Percentiles rank a stretch among this genome's conserved stretches.
Evolutionary conservation across 2,329 filamentous ascomycete species (phyloP).

Genomic region (Lasiodiplodia theobromae): DNA sequence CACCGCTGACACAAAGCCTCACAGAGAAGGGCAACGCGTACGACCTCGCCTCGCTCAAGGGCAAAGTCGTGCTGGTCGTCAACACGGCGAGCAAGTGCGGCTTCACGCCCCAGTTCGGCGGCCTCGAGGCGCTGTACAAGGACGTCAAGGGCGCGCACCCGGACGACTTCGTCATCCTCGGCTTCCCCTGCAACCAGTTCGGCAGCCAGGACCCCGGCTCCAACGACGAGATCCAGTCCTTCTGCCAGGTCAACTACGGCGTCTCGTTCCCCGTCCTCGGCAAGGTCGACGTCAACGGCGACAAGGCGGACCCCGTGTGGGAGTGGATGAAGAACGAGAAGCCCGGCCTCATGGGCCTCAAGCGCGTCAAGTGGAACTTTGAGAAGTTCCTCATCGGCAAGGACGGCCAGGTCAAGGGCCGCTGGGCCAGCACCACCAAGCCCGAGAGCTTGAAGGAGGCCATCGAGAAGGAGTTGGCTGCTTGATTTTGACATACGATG

Average conservation of each 20-base stretch:
- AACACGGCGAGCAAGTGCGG: constrained; percentile 99
- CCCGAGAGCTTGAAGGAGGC: constrained; percentile 79
- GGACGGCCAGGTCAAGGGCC: constrained; percentile 82
- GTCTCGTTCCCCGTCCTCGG: constrained; percentile 89
- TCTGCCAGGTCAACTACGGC: constrained; percentile 94
- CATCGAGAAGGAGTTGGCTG: constrained; percentile 74
- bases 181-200: constrained; percentile 99
- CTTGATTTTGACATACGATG: background rate
- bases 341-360: constrained; percentile 84
- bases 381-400: constrained; percentile 94
- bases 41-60: constrained; percentile 74
- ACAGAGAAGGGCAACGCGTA: constrained; percentile 70
- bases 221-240: constrained; percentile 66
- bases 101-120: constrained; percentile 94
- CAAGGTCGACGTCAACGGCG: constrained; percentile 94
- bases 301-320: constrained; percentile 78
- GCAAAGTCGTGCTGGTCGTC: constrained; percentile 94
- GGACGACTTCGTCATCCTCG: constrained; percentile 83
- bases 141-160: constrained; percentile 71
- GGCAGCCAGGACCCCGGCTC: constrained; percentile 84
- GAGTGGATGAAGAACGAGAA: constrained; percentile 75
- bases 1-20: background rate
- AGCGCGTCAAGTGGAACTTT: constrained; percentile 99
- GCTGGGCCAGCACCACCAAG: constrained; percentile 90
- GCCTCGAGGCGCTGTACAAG: constrained; percentile 91